These are phyloP conservation scores for Paecilomyces sp. DNA, from an alignment of 2,329 filamentous ascomycete species.

Conservation along the genomic window DNA sequence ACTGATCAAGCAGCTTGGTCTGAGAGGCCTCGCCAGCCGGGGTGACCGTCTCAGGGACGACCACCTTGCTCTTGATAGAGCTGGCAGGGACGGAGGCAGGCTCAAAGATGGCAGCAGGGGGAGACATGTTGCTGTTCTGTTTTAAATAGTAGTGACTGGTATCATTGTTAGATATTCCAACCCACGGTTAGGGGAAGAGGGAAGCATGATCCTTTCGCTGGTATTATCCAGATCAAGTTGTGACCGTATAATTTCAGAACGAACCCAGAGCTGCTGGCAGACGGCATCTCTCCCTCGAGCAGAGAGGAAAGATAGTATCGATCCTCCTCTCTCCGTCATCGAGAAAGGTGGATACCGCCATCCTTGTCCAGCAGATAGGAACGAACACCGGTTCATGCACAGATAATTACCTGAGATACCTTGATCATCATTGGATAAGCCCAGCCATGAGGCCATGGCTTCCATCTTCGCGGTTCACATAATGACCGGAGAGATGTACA, in stretches of 20 bases:
- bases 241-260: constrained; percentile 78
- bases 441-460: constrained; percentile 33
- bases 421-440: constrained; percentile 37
- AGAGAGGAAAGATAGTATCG: not conserved
- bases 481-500: constrained; percentile 8
- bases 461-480: constrained; percentile 19
- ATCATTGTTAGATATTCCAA: constrained; percentile 34
- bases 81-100: constrained; percentile 29
- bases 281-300: constrained; percentile 4
- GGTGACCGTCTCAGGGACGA: constrained; percentile 39
- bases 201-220: constrained; percentile 98
- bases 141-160: constrained; percentile 20
- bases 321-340: constrained; percentile 9
- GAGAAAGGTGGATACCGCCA: constrained; percentile 14
- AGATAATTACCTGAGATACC: constrained; percentile 40
- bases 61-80: constrained; percentile 37
- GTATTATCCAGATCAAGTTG: constrained; percentile 99
- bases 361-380: constrained; percentile 20
- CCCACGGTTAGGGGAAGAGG: constrained; percentile 33
- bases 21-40: constrained; percentile 30
- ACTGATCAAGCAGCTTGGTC: constrained; percentile 54
- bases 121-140: constrained; percentile 59
- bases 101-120: constrained; percentile 62
- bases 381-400: constrained; percentile 62
- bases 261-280: constrained; percentile 17